Percentiles rank a stretch among this genome's conserved stretches.
These are phyloP conservation scores for Kwoniella newhampshirensis DNA, from an alignment of 768 basidiomycete species.

Conservation along the genomic window DNA sequence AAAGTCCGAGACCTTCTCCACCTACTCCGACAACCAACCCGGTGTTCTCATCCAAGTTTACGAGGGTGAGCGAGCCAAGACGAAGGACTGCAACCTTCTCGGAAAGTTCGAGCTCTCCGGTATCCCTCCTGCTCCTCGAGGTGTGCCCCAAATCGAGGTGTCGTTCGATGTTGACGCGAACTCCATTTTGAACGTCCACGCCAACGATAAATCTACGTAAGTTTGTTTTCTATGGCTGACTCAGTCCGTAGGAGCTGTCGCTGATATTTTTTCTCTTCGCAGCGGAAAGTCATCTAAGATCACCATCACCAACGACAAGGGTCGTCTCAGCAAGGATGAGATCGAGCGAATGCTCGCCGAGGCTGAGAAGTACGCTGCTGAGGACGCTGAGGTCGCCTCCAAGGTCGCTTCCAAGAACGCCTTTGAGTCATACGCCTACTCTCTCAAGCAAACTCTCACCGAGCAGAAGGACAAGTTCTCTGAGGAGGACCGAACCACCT, in stretches of 20 bases:
- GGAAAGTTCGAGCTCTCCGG: constrained; percentile 74
- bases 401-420: constrained; percentile 70
- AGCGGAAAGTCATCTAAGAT: constrained; percentile 66
- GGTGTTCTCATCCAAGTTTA: constrained; percentile 96
- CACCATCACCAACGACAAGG: constrained; percentile 95
- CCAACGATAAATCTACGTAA: constrained; percentile 57
- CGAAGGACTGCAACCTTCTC: constrained; percentile 97
- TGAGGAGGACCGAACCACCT: constrained; percentile 62
- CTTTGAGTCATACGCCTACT: constrained; percentile 92
- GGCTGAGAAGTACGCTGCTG: constrained; percentile 57
- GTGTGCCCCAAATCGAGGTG: constrained; percentile 58
- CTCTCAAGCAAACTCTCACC: constrained; percentile 79
- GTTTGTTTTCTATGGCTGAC: too few species aligned
- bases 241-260: too few species aligned
- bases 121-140: constrained; percentile 58
- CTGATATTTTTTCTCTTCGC: too few species aligned
- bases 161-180: constrained; percentile 70
- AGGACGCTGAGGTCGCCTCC: constrained; percentile 42
- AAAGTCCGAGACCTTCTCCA: constrained; percentile 97
- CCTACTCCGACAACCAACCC: constrained; percentile 88
- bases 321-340: constrained; percentile 71
- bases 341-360: constrained; percentile 63
- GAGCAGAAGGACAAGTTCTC: constrained; percentile 51
- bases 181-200: constrained; percentile 56
- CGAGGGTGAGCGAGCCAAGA: constrained; percentile 94